Evolutionary conservation across 805 yeast species (phyloP).

Genomic region (Metschnikowia chrysomelidarum): DNA sequence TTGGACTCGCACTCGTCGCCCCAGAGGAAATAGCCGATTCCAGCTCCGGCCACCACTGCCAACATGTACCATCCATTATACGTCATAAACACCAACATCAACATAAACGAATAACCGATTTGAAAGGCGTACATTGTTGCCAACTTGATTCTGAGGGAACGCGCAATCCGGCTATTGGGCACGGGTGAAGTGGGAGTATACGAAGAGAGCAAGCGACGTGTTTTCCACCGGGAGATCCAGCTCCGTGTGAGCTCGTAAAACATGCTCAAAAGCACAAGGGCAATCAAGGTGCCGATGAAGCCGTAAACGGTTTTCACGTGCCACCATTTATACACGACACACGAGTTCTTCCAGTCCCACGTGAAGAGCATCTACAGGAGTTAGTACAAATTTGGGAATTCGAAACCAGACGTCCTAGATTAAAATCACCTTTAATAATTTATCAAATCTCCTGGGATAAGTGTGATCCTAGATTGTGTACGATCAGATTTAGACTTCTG

Average conservation of each 20-base stretch:
- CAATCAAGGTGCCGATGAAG: slow-evolving; percentile 50
- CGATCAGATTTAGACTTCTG: no score
- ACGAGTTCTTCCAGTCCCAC: slow-evolving; percentile 72
- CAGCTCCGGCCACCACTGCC: slow-evolving; percentile 71
- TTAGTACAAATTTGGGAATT: no score
- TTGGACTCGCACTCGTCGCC: slow-evolving; percentile 26
- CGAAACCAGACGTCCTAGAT: no score
- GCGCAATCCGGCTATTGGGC: background rate
- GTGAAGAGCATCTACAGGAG: slow-evolving; percentile 64
- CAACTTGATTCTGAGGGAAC: slow-evolving; percentile 24
- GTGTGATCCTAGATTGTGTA: no score
- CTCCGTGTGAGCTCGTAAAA: slow-evolving; percentile 59
- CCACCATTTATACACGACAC: slow-evolving; percentile 81
- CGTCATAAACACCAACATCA: slow-evolving; percentile 84
- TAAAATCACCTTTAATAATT: no score
- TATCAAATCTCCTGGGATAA: no score
- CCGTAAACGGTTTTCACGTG: slow-evolving; percentile 55
- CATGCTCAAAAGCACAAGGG: slow-evolving; percentile 47
- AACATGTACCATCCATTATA: slow-evolving; percentile 84
- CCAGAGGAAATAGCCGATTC: slow-evolving; percentile 66
- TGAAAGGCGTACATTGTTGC: slow-evolving; percentile 58
- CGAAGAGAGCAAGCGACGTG: slow-evolving; percentile 2
- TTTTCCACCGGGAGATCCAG: slow-evolving; percentile 30
- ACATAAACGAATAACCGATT: slow-evolving; percentile 65
- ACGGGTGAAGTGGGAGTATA: background rate